Evolutionary conservation across 805 yeast species (phyloP).

Genomic region (Metschnikowia borealis): DNA sequence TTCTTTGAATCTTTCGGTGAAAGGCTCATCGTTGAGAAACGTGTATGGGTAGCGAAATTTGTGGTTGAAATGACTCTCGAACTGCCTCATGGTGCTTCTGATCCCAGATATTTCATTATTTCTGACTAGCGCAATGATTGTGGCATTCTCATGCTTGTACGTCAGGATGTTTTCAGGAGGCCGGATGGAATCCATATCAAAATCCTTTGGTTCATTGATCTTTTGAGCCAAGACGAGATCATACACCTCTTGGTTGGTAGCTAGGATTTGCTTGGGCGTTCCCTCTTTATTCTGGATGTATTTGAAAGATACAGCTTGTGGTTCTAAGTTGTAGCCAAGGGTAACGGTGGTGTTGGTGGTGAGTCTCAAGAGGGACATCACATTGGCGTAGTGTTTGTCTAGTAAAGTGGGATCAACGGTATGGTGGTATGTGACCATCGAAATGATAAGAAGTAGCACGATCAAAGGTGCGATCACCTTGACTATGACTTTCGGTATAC

Average conservation of each 20-base stretch:
- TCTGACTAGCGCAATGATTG: constrained; percentile 68
- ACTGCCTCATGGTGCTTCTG: constrained; percentile 49
- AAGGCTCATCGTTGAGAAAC: constrained; percentile 68
- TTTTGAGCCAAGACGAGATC: constrained; percentile 29
- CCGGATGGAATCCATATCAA: constrained; percentile 26
- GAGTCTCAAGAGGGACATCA: constrained; percentile 5
- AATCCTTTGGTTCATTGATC: constrained; percentile 49
- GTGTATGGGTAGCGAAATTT: constrained; percentile 80
- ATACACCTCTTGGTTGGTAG: constrained; percentile 37
- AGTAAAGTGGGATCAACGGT: constrained; percentile 9
- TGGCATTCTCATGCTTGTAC: constrained; percentile 62
- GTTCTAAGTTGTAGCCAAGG: constrained; percentile 14
- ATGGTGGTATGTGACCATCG: constrained; percentile 5
- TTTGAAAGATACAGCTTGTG: constrained; percentile 31
- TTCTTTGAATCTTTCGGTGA: constrained; percentile 52
- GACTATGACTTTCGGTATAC: constrained; percentile 7
- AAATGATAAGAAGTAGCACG: background rate
- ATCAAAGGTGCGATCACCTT: constrained; percentile 8
- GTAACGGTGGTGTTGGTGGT: constrained; percentile 1
- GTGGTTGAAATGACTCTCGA: constrained; percentile 62
- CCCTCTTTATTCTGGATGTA: constrained; percentile 30
- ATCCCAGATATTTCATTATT: constrained; percentile 55
- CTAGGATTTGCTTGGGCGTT: constrained; percentile 29
- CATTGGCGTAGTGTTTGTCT: constrained; percentile 6
- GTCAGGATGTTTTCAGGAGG: constrained; percentile 21